Conservation (phyloP, 2,329 filamentous ascomycete species). For the Apiospora pterosperma region DNA sequence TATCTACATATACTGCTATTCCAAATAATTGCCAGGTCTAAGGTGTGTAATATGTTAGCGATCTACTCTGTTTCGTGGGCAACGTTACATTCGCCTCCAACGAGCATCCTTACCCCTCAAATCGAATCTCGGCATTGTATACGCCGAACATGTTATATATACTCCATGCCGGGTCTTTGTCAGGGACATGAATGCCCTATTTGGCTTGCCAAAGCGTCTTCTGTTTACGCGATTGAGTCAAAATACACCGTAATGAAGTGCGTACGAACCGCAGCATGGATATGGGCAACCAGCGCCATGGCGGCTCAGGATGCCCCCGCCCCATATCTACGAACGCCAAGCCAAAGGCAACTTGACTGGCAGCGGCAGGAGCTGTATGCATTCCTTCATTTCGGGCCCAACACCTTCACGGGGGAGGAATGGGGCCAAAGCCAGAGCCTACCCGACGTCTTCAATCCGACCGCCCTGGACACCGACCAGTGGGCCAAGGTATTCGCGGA, state of each 20-base stretch:
- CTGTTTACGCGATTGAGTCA: neutral
- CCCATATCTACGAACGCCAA: neutral
- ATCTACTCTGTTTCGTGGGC: too few relatives aligned
- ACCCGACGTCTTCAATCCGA: constrained; percentile 36
- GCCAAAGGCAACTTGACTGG: neutral
- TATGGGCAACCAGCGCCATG: neutral
- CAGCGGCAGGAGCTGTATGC: neutral
- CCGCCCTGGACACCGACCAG: constrained; percentile 42
- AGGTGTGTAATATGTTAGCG: too few relatives aligned
- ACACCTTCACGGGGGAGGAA: neutral
- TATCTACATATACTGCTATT: too few relatives aligned
- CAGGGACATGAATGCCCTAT: neutral
- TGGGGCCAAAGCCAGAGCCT: neutral
- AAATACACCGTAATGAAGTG: neutral
- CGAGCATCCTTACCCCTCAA: neutral
- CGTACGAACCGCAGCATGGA: too few relatives aligned
- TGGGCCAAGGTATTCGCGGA: constrained; percentile 24
- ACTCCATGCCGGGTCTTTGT: neutral
- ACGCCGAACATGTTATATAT: neutral
- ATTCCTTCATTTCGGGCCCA: neutral
- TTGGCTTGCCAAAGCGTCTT: neutral
- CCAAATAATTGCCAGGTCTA: too few relatives aligned
- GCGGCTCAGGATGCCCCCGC: neutral
- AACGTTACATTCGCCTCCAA: neutral
- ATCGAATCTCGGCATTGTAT: neutral